phyloP scores from a whole-genome alignment of 2,329 filamentous ascomycete species.

The Cladosporium sp. region DNA sequence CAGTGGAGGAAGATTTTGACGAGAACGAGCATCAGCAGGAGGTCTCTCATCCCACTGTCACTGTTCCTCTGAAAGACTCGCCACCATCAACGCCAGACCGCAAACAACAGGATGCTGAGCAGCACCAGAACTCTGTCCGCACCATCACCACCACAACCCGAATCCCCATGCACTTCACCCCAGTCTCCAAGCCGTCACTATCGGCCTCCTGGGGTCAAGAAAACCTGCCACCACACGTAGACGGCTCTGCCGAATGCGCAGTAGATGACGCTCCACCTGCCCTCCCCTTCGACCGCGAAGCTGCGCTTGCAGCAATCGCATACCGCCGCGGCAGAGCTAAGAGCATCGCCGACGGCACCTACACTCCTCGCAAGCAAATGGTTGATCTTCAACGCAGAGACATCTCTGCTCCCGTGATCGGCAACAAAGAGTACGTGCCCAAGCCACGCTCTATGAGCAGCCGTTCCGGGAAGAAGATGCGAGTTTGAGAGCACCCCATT shows the following conservation, averaged over 20 bases:
- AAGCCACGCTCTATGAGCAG: conserved; percentile 1
- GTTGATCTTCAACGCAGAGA: conserved; percentile 45
- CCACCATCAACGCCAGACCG: conserved; percentile 22
- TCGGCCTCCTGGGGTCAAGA: conserved; percentile 13
- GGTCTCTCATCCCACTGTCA: neutral
- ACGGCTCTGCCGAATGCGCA: conserved; percentile 14
- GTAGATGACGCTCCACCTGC: conserved; percentile 14
- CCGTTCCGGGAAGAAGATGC: conserved; percentile 3
- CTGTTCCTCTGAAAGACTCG: conserved; percentile 15
- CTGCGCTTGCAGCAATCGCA: conserved; percentile 70
- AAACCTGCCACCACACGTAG: conserved; percentile 16
- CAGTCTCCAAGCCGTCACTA: conserved; percentile 27
- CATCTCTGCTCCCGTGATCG: conserved; percentile 40
- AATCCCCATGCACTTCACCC: conserved; percentile 46
- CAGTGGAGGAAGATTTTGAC: neutral
- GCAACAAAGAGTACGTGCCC: neutral
- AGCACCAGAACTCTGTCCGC: conserved; percentile 27
- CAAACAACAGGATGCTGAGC: conserved; percentile 22
- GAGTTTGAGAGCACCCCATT: neutral
- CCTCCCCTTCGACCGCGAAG: conserved; percentile 53
- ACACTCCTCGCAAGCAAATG: conserved; percentile 59
- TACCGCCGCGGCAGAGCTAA: conserved; percentile 67
- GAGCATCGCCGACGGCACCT: conserved; percentile 61
- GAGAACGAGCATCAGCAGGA: conserved; percentile 44
- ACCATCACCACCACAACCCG: conserved; percentile 47